Percentiles rank a stretch among this genome's conserved stretches.
These are phyloP conservation scores for Saccharomycopsis oosterbeekiorum DNA, from an alignment of 805 yeast genomes.

Conservation along the genomic window DNA sequence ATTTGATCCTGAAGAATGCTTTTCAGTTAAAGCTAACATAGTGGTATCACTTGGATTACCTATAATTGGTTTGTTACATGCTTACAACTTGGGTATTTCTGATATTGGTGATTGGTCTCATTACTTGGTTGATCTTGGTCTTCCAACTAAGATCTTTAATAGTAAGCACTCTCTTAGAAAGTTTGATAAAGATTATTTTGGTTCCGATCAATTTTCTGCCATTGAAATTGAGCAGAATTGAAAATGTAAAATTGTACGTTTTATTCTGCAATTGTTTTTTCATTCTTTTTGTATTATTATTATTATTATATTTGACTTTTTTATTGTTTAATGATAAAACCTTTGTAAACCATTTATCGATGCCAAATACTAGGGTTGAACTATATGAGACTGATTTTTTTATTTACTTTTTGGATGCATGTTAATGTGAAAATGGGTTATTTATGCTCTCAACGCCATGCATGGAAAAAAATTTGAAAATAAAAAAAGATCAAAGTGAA, in stretches of 20 bases:
- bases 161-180: conserved; percentile 34
- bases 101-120: conserved; percentile 42
- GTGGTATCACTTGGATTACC: conserved; percentile 70
- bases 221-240: conserved; percentile 3
- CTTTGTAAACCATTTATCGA: too few species aligned
- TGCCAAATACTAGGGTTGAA: too few species aligned
- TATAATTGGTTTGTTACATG: conserved; percentile 47
- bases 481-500: too few species aligned
- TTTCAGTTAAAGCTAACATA: conserved; percentile 33
- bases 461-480: too few species aligned
- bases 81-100: conserved; percentile 46
- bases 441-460: too few species aligned
- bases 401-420: too few species aligned
- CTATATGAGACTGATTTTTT: too few species aligned
- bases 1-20: conserved; percentile 16
- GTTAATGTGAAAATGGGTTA: too few species aligned
- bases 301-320: too few species aligned
- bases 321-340: too few species aligned
- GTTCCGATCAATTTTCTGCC: conserved; percentile 8
- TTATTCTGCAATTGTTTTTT: background rate
- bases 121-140: conserved; percentile 60
- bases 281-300: background rate
- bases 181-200: conserved; percentile 29
- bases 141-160: conserved; percentile 48
- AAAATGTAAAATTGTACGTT: background rate